Evolutionary conservation across 768 basidiomycete genomes (phyloP).

Genomic region (Imleria badia): DNA sequence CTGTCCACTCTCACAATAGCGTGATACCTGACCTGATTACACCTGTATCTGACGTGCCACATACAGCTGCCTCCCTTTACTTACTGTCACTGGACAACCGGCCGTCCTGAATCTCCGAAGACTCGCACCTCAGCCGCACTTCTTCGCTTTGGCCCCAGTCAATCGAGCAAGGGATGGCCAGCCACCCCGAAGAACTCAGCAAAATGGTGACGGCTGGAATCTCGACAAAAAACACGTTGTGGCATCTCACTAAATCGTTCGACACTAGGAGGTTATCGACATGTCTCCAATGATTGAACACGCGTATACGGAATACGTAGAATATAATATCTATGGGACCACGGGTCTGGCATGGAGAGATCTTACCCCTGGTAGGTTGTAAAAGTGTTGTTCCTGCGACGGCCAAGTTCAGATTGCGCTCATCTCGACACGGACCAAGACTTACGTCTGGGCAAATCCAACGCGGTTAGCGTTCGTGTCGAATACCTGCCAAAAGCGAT

Average conservation of each 20-base stretch:
- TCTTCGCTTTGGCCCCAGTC: too few relatives aligned
- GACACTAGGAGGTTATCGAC: too few relatives aligned
- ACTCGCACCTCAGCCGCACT: not conserved
- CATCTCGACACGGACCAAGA: not conserved
- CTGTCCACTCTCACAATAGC: not conserved
- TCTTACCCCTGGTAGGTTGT: not conserved
- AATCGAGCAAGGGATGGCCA: too few relatives aligned
- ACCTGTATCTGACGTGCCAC: not conserved
- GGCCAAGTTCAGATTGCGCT: not conserved
- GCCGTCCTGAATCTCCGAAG: not conserved
- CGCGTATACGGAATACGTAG: too few relatives aligned
- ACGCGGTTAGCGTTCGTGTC: slow-evolving; percentile 18
- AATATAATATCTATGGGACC: too few relatives aligned
- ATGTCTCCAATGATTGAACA: too few relatives aligned
- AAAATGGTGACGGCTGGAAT: too few relatives aligned
- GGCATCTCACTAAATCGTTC: too few relatives aligned
- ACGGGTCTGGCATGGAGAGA: not conserved
- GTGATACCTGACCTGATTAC: not conserved
- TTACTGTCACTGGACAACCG: too few relatives aligned
- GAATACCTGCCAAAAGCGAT: slow-evolving; percentile 14
- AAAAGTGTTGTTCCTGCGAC: slow-evolving; percentile 22
- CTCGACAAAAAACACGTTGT: too few relatives aligned
- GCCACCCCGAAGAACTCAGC: too few relatives aligned
- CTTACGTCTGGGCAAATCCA: slow-evolving; percentile 27
- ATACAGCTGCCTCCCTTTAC: not conserved